phyloP scores from a whole-genome alignment of 2,329 filamentous ascomycete genomes.

The Epichloe bromicola region DNA sequence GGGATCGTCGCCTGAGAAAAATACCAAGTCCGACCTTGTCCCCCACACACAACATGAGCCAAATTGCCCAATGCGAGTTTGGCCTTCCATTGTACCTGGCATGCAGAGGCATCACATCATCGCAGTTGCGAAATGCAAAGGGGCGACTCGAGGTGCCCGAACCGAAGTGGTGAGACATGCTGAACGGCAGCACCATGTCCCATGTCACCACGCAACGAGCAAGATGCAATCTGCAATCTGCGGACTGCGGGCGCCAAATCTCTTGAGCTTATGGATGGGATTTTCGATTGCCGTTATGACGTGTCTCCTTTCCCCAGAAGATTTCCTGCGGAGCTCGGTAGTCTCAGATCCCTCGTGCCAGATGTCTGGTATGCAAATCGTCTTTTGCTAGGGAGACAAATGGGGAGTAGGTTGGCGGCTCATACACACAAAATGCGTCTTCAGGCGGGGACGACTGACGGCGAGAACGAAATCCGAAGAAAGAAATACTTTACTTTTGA shows the following conservation, averaged over 20 bases:
- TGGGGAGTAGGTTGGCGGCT: not conserved
- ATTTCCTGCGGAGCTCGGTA: not conserved
- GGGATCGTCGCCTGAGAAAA: not conserved
- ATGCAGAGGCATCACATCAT: not conserved
- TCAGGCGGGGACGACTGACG: not conserved
- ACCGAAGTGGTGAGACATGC: not conserved
- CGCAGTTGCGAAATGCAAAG: not conserved
- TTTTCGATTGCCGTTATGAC: not conserved
- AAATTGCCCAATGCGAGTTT: not conserved
- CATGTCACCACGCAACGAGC: not conserved
- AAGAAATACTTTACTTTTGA: not conserved
- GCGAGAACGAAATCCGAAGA: not conserved
- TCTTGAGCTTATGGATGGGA: not conserved
- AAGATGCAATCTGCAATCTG: too few species aligned
- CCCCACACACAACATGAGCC: not conserved
- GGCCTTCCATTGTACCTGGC: not conserved
- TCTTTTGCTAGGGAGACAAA: not conserved
- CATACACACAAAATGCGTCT: conserved; percentile 1
- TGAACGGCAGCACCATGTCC: not conserved
- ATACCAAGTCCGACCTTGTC: not conserved
- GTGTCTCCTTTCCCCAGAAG: not conserved
- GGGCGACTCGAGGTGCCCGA: not conserved
- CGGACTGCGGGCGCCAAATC: too few species aligned
- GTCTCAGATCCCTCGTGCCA: not conserved
- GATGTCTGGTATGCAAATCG: not conserved